Evolutionary conservation across 106 monocot species (phyloP).

Genomic region (Phalaenopsis aphrodite): DNA sequence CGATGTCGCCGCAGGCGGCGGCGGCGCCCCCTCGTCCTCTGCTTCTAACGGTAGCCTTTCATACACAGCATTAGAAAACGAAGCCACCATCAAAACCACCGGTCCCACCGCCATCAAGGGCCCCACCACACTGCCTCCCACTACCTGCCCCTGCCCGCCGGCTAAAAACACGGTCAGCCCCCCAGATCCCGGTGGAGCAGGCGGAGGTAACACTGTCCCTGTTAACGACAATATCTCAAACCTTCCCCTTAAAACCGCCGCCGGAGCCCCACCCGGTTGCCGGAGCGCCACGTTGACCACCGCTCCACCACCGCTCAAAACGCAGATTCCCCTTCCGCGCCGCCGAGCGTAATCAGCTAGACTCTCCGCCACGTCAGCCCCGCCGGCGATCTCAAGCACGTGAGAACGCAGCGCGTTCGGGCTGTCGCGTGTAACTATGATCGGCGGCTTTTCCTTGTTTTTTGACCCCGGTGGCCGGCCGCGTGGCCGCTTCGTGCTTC

Average conservation of each 20-base stretch:
- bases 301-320: constrained; percentile 5
- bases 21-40: not conserved
- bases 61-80: not conserved
- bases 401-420: constrained; percentile 4
- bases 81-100: not conserved
- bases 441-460: not conserved
- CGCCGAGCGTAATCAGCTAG: constrained; percentile 4
- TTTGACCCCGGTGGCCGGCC: not conserved
- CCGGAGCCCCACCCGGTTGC: not conserved
- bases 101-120: not conserved
- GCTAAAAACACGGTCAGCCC: constrained; percentile 5
- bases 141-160: constrained; percentile 4
- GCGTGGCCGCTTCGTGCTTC: not conserved
- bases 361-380: constrained; percentile 2
- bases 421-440: constrained; percentile 4
- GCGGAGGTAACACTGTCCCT: constrained; percentile 6
- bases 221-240: constrained; percentile 7
- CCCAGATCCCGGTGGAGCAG: constrained; percentile 3
- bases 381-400: constrained; percentile 8
- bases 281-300: constrained; percentile 6
- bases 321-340: constrained; percentile 4
- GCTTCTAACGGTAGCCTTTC: constrained; percentile 6
- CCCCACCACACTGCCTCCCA: not conserved
- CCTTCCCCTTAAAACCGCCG: not conserved
- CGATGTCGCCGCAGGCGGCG: not conserved